Percentiles rank a stretch among this genome's conserved stretches.
Conservation (phyloP, 2,329 filamentous ascomycete species). For the Sclerotinia spermophila region DNA sequence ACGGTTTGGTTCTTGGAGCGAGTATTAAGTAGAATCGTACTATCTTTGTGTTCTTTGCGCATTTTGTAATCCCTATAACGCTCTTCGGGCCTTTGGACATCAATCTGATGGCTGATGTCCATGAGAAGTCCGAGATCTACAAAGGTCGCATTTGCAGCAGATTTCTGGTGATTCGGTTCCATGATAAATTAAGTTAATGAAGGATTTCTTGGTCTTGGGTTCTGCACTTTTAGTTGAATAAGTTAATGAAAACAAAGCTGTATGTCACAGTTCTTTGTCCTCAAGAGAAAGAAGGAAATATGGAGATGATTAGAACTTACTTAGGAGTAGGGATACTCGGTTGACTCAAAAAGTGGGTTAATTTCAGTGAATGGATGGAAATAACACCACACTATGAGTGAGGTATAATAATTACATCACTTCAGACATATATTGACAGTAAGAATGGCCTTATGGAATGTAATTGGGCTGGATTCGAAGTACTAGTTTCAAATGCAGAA, state of each 20-base stretch:
- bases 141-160: not conserved
- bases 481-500: not conserved
- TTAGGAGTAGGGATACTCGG: not conserved
- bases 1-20: not conserved
- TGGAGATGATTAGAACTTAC: not conserved
- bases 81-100: not conserved
- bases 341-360: constrained; percentile 1
- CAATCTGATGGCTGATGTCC: not conserved
- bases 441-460: not conserved
- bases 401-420: too few relatives aligned
- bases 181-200: not conserved
- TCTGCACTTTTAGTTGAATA: not conserved
- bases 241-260: fast-evolving
- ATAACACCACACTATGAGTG: not conserved
- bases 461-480: not conserved
- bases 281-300: not conserved
- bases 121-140: not conserved
- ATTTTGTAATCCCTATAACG: not conserved
- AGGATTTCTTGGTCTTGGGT: not conserved
- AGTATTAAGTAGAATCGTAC: too few relatives aligned
- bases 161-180: not conserved
- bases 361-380: constrained; percentile 4
- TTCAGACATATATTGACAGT: not conserved
- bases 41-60: not conserved
- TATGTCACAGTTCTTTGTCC: not conserved